Base-by-base conservation (phyloP, 2,329 filamentous ascomycete genomes). In the Calonectria pteridis region DNA sequence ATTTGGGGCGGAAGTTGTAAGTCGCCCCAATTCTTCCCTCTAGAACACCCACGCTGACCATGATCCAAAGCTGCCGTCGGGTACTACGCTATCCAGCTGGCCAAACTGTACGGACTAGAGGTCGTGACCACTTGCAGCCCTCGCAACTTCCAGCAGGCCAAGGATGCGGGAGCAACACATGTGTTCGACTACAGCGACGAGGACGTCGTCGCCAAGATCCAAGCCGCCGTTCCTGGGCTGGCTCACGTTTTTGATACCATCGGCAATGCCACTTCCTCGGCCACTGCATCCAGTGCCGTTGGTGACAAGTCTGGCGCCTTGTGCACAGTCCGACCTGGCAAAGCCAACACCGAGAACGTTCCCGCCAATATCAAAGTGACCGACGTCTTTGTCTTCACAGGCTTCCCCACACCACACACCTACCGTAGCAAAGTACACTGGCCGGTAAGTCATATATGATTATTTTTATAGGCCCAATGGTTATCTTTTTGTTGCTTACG, bases 361-460 rank as follows among this genome's bases (percentile, higher is more conserved):
- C 73, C 80, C 0, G 63, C 77, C 6, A 75, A 78, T 0, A 79
- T 83, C 0, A 81, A 80, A 20, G 82, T 88, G 1, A 85, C 83
- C 0, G 85, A 86, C 77, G 85, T 88, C 0, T 76, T 88, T 14
- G 85, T 88, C 0, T 87, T 83, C 79, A 86, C 84, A 0, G 84
- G 83, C 0, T 87, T 88, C 49, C 73, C 85, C 4, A 86, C 85
- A 10, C 82, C 86, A 3, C 85, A 87, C 66, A 70, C 69, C 0
- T 87, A 87, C 73, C 76, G 77, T 3, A 73, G 75, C 0, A 67
- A 35, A 79, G 81, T 13, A 37, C 79, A 4, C 83, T 87, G 84
- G 85, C 84, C 85, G 0, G 86, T 87, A 76, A 76, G 82, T 26
- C n/a, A 23, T 18, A 23, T 14, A 26, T 10, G n/a, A 20, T 37